Conservation (phyloP, 768 basidiomycete species). For the Tulasnella sp. region DNA sequence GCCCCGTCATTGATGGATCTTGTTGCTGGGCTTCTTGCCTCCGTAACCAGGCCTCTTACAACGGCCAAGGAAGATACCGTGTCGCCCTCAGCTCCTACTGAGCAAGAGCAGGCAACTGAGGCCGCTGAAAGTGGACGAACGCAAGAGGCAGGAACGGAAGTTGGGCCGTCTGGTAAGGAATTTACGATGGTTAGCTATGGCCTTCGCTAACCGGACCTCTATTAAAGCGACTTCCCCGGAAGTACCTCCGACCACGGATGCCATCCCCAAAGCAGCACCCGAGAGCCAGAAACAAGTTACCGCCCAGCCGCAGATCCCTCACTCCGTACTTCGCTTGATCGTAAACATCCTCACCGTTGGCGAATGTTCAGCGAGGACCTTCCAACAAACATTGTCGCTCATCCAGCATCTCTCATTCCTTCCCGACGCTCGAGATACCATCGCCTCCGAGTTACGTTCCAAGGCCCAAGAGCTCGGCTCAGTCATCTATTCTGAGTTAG, state of each 20-base stretch:
- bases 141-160: background rate
- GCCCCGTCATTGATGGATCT: conserved; percentile 91
- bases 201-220: background rate
- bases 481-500: conserved; percentile 67
- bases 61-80: conserved; percentile 41
- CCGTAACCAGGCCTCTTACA: conserved; percentile 78
- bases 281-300: conserved; percentile 47
- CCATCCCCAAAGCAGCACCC: conserved; percentile 25
- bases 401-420: conserved; percentile 91
- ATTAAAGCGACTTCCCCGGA: conserved; percentile 32
- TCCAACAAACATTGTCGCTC: conserved; percentile 84
- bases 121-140: background rate
- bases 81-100: background rate
- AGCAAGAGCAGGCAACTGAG: background rate
- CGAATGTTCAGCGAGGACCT: conserved; percentile 94
- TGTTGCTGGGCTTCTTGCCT: conserved; percentile 80
- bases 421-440: conserved; percentile 81
- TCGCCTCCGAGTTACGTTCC: conserved; percentile 79
- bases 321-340: conserved; percentile 78
- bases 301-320: conserved; percentile 79
- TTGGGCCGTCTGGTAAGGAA: background rate
- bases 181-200: background rate
- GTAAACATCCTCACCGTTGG: conserved; percentile 97
- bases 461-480: conserved; percentile 88
- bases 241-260: conserved; percentile 32